Base-by-base conservation (phyloP, 371 early-diverging fungal species). In the Rhizopus microsporus region DNA sequence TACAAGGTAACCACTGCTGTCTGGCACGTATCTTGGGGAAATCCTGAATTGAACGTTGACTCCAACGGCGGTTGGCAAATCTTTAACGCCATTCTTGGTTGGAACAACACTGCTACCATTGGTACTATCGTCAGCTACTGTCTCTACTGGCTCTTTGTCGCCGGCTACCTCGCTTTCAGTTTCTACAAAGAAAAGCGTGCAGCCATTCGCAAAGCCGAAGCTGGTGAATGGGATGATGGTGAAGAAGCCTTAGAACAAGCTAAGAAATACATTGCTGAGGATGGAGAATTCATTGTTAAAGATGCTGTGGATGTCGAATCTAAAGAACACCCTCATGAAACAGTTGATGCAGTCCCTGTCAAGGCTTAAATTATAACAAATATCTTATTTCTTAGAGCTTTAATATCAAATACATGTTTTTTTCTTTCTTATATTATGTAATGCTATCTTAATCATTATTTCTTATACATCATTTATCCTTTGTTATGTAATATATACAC, bases 31-130 rank as follows among this genome's bases (percentile, higher is more conserved):
- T 63, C 68, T 34, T 72, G 71, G 73, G 76, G 73, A 54, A 51
- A 72, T 54, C 71, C 70, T 54, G 67, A 70, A 48, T 7, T 52
- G 1, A 59, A 61, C 7, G 54, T 46, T 10, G 50, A 39, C 32
- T 15, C 45, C 9, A 70, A 63, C 33, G 76, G 76, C 54, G 76
- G 76, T n/a, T 75, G 65, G 68, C 74, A 77, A 37, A 78, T 93
- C 51, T 87, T 91, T 66, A 82, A 86, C 62, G 79, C 90, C 13
- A 67, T 93, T 23, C 67, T 91, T 40, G 92, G 93, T 10, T 93
- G 92, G 91, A 83, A 72, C 63, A 87, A 87, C 66, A 68, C 78
- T 29, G 93, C 91, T 9, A 88, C 90, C 3, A 57, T 79, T 57
- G 88, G 85, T 35, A 80, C 87, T 31, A 75, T 93, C 38, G 68